Percentiles rank a stretch among this genome's conserved stretches.
These are phyloP conservation scores for Aurantiochytrium sp. DNA, from an alignment of 108 stramenopile species.

Conservation along the genomic window DNA sequence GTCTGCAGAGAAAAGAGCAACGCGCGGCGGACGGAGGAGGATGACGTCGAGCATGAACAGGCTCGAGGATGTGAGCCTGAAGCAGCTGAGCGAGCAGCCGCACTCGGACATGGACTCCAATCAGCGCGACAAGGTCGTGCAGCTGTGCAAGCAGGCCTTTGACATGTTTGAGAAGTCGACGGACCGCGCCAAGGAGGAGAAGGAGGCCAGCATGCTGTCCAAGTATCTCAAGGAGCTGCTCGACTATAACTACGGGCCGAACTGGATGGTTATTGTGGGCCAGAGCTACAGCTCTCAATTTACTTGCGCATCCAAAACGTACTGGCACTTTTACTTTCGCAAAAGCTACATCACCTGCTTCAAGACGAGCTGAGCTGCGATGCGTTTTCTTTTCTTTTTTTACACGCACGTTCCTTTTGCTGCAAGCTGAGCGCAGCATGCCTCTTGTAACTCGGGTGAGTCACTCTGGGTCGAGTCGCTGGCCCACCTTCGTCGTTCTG, in stretches of 20 bases:
- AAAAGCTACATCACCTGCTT: constrained; percentile 28
- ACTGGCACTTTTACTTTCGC: constrained; percentile 28
- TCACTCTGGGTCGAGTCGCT: too few species aligned
- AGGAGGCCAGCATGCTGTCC: constrained; percentile 17
- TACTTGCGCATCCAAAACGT: constrained; percentile 11
- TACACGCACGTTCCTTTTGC: too few species aligned
- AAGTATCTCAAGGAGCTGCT: constrained; percentile 23
- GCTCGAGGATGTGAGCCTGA: constrained; percentile 20
- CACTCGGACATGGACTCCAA: constrained; percentile 20
- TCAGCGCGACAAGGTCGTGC: constrained; percentile 10
- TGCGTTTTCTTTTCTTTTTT: too few species aligned
- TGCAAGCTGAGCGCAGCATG: too few species aligned
- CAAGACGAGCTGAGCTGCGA: neutral
- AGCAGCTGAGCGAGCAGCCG: constrained; percentile 28
- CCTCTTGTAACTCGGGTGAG: too few species aligned
- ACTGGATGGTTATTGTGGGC: constrained; percentile 21
- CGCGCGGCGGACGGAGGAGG: neutral
- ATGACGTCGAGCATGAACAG: constrained; percentile 25
- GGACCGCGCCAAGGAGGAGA: constrained; percentile 19
- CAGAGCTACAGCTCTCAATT: neutral
- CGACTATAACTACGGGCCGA: neutral
- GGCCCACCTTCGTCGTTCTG: too few species aligned
- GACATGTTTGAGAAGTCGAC: constrained; percentile 21
- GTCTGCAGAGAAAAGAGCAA: neutral
- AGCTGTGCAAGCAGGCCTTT: constrained; percentile 14